Evolutionary conservation across 495 filamentous ascomycete species (phyloP), one percentile per base, ranked within the genome.

Genomic region (Xylaria nigripes): DNA sequence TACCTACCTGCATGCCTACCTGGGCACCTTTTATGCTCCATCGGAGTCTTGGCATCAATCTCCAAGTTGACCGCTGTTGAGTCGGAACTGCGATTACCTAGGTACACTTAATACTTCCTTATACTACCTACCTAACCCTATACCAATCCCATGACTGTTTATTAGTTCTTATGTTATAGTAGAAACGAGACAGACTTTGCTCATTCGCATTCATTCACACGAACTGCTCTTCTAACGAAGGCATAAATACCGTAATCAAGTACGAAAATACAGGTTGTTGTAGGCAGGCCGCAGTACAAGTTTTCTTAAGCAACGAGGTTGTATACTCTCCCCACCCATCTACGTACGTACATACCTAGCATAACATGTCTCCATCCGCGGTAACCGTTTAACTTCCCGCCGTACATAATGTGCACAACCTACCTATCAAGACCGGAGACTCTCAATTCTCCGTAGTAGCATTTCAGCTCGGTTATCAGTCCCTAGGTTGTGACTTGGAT

Each of bases 371-470:
- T 40, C 36, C 36, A 40, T 40, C 36, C 36, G 36, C 36, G 36
- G 36, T 16, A 40, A 16, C 12, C 12, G 5, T 40, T 36, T 36
- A 36, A 36, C 32, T 15, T 40, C 36, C 36, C 36, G 34, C 34
- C 32, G 45, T 32, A 48, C 15, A 45, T 10, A 25, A 13, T 29
- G 15, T 54, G 42, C 22, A 16, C 24, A 6, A 18, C 43, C 49
- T 22, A 27, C n/a, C n/a, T n/a, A n/a, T 34, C 42, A 54, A 21
- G 9, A 42, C 45, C 34, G 51, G 42, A 24, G 29, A 30, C 22
- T 32, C 30, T 21, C 47, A 54, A 54, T 54, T 54, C 43, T 48
- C 51, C 51, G 51, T 47, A 48, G 51, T 54, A 41, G 51, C 22
- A 54, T 54, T 54, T 54, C 51, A 54, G 51, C 45, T 41, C 22